phyloP scores from a whole-genome alignment of 2,329 filamentous ascomycete species.

The Xylariaceae sp. region DNA sequence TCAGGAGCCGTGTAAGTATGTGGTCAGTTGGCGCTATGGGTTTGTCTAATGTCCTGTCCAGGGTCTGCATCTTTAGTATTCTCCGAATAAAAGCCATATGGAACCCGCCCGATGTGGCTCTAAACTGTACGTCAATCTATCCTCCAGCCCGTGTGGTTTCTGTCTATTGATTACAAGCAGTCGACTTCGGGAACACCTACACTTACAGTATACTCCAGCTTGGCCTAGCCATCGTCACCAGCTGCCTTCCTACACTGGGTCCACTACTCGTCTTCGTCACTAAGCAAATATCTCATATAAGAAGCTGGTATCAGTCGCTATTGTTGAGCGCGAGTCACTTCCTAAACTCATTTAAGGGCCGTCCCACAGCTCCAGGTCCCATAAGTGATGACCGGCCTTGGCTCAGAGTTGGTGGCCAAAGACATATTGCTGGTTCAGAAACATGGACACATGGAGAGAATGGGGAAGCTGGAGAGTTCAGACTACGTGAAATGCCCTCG shows the following conservation, averaged over 20 bases:
- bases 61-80: conserved; percentile 12
- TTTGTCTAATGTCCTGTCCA: not conserved
- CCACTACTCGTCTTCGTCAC: conserved; percentile 2
- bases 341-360: not conserved
- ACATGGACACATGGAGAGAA: conserved; percentile 5
- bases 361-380: not conserved
- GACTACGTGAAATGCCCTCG: conserved; percentile 3
- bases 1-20: conserved; percentile 9
- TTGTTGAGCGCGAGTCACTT: not conserved
- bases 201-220: conserved; percentile 8
- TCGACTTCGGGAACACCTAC: conserved; percentile 5
- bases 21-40: not conserved
- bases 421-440: not conserved
- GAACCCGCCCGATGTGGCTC: conserved; percentile 5
- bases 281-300: conserved; percentile 3
- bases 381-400: not conserved
- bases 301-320: conserved; percentile 5
- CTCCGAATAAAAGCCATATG: conserved; percentile 10
- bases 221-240: conserved; percentile 11
- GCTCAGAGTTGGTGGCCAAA: not conserved
- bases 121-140: conserved; percentile 4
- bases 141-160: too few species aligned
- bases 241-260: conserved; percentile 12
- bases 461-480: not conserved
- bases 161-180: not conserved